Evolutionary conservation across 192 early-diverging fungal species (phyloP).

Genomic region (Dissophora ornata): DNA sequence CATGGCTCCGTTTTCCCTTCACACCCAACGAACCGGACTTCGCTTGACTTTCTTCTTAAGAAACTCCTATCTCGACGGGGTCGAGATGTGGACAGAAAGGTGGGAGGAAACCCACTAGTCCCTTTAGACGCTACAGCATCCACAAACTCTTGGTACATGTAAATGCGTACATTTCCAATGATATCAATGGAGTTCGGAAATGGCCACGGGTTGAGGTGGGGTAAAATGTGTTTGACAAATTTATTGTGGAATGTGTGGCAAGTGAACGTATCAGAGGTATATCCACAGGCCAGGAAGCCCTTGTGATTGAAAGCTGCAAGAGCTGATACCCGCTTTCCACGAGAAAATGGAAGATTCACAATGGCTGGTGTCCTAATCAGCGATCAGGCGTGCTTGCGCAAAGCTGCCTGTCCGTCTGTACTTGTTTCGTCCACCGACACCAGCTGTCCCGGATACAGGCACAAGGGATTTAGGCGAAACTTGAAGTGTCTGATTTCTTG

Average conservation of each 20-base stretch:
- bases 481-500: conserved; percentile 7
- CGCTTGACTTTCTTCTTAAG: too few species aligned
- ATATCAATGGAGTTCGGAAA: conserved; percentile 8
- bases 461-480: conserved; percentile 2
- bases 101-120: neutral
- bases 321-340: conserved; percentile 9
- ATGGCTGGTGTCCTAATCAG: neutral
- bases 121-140: neutral
- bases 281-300: conserved; percentile 5
- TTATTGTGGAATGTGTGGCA: neutral
- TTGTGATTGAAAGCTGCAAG: conserved; percentile 11
- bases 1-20: too few species aligned
- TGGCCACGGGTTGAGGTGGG: conserved; percentile 3
- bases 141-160: conserved; percentile 2
- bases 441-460: conserved; percentile 5
- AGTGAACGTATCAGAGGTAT: conserved; percentile 4
- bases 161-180: conserved; percentile 5
- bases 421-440: conserved; percentile 12
- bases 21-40: too few species aligned
- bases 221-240: conserved; percentile 6
- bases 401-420: conserved; percentile 1
- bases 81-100: neutral
- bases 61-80: neutral
- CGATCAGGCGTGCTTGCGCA: conserved; percentile 13
- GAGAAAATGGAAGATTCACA: conserved; percentile 10